Evolutionary conservation across 73 alveolate genomes (phyloP), one percentile per base, ranked within the genome.

Genomic region (Blepharisma stoltei): DNA sequence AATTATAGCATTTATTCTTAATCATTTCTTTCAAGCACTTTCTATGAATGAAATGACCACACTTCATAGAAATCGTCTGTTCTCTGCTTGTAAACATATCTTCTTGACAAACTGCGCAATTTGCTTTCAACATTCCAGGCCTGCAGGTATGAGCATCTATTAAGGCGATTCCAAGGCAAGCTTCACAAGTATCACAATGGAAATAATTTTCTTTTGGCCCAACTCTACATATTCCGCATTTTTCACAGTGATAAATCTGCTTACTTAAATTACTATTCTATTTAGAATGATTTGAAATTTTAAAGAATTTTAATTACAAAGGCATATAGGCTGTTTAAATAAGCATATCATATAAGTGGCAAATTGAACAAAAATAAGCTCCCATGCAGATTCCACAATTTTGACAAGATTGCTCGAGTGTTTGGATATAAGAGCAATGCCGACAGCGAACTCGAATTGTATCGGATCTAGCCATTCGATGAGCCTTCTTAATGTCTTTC

Each of bases 151-250:
- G 97, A 49, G 44, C 23, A 3, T 70, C 80, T 53, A 84, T 73
- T 44, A 73, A 44, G 14, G 79, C 41, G n/a, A 85, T 37, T 0
- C 70, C 21, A 27, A 85, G 55, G 78, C 97, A 91, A 69, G 85
- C 83, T 52, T 89, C 94, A 44, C 97, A 91, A 18, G 66, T 55
- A 41, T 85, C 83, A 44, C 97, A 91, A 78, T 91, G 97, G 55
- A 88, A 89, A 65, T 7, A 47, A 47, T 85, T 78, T 48, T 85
- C 90, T 75, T 55, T 53, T 9, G 81, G 87, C 14, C 95, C 97
- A n/a, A 80, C 81, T 82, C 97, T 84, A 80, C 97, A 91, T 65
- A 91, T 86, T 20, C 86, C 86, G 48, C 97, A 91, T 54, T 80
- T 71, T 5, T 91, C 94, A 55, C 97, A 91, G 77, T 91, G 97